These are phyloP conservation scores for Verticillium tricorpus DNA, from an alignment of 2,329 filamentous ascomycete genomes.

Conservation along the genomic window DNA sequence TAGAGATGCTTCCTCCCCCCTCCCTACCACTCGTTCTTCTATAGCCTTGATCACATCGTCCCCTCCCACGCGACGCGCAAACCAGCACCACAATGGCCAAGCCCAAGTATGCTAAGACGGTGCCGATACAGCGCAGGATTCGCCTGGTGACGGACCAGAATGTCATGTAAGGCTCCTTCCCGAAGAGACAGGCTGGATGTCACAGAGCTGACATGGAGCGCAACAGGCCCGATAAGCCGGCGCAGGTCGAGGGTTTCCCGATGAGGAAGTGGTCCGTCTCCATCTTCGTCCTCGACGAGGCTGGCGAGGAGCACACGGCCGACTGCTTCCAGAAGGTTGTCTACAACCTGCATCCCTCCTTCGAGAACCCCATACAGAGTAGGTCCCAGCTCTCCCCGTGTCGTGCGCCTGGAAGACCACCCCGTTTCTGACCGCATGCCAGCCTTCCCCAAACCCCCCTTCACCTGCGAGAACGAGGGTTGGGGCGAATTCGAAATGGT, in stretches of 20 bases:
- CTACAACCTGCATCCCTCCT: conserved; percentile 92
- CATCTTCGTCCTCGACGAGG: conserved; percentile 78
- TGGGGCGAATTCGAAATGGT: conserved; percentile 99
- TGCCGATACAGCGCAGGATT: conserved; percentile 68
- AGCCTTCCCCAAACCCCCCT: conserved; percentile 83
- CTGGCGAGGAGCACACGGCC: conserved; percentile 78
- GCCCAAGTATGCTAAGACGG: conserved; percentile 5
- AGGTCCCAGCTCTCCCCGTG: conserved; percentile 30
- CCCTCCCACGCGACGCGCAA: conserved; percentile 3
- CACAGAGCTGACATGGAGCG: not conserved
- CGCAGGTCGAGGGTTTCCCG: conserved; percentile 80
- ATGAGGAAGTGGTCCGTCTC: conserved; percentile 91
- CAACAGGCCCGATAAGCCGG: conserved; percentile 64
- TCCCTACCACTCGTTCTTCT: not conserved
- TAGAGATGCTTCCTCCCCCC: too few relatives aligned
- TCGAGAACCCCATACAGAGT: conserved; percentile 84
- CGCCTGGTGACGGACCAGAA: conserved; percentile 92
- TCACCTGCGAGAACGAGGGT: conserved; percentile 86
- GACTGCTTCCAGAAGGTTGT: conserved; percentile 86
- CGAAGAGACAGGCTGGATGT: not conserved
- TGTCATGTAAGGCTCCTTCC: conserved; percentile 59
- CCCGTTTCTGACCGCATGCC: too few relatives aligned
- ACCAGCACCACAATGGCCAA: not conserved
- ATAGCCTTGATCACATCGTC: not conserved
- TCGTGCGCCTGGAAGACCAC: not conserved